Evolutionary conservation across 306 rosid species (phyloP), one percentile per base, ranked within the genome.

Genomic region (Pyrus pyrifolia): DNA sequence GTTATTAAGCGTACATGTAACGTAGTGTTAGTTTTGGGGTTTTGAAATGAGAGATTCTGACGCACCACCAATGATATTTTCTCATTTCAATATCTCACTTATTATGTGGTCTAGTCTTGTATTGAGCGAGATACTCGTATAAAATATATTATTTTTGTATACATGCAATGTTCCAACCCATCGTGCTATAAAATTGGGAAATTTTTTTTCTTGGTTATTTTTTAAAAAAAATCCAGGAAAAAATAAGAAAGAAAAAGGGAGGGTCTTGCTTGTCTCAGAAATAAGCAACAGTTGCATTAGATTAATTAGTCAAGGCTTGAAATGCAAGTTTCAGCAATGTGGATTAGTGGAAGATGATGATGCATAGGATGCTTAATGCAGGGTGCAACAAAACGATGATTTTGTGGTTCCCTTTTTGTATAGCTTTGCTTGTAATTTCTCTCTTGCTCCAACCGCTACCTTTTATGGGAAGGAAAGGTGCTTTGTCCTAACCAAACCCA

Each of bases 301-400:
- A 22, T 3, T 15, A 11, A 22, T 3, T 15, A 6, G 67, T 40
- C 67, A 57, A 38, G 44, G 76, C 76, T 58, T 72, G 76, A 72
- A 58, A n/a, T 58, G 38, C 76, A 72, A 72, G 76, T 18, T 72
- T 35, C 13, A 33, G 52, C 40, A 35, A 2, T 29, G 67, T 58
- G 67, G 40, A 23, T 72, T 72, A 72, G 57, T 72, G 67, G 67
- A 72, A 38, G 63, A 58, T 58, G 63, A 58, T 58, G 57, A 72
- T 57, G 22, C 76, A 72, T 55, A 72, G 53, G 76, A 72, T 72
- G 53, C 76, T 57, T 72, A 72, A 38, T 23, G 35, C 17, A 22
- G 55, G 51, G 18, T 23, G 55, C 67, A 35, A n/a, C 67, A 4
- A n/a, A 58, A 52, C 55, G 58, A 72, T 72, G 55, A 57, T 40